phyloP scores from a whole-genome alignment of 2,329 filamentous ascomycete species.

The Elsinoe arachidis region DNA sequence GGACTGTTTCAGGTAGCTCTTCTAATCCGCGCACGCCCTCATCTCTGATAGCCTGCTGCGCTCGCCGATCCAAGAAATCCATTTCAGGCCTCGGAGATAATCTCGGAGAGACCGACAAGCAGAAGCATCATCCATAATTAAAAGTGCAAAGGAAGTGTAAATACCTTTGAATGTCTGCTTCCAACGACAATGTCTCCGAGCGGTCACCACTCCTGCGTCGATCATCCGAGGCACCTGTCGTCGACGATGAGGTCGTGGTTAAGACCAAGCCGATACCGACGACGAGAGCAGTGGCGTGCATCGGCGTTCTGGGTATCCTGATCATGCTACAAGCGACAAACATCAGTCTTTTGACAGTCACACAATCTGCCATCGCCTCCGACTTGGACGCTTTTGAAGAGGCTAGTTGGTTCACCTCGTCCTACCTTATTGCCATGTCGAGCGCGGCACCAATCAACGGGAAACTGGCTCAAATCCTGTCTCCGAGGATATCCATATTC shows the following conservation, averaged over 20 bases:
- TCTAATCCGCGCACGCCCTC: not conserved
- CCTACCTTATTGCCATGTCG: constrained; percentile 58
- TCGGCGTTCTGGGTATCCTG: constrained; percentile 22
- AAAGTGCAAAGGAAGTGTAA: no score
- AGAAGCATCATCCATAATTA: no score
- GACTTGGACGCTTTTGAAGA: constrained; percentile 66
- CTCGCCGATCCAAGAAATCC: no score
- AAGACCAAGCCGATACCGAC: constrained; percentile 12
- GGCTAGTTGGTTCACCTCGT: constrained; percentile 72
- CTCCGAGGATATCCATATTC: constrained; percentile 57
- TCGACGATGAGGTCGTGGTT: constrained; percentile 5
- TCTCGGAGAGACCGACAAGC: no score
- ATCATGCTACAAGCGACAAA: constrained; percentile 49
- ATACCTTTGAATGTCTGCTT: not conserved
- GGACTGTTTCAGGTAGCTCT: not conserved
- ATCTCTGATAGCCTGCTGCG: no score
- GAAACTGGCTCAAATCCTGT: constrained; percentile 65
- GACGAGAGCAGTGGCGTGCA: constrained; percentile 12
- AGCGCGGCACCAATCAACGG: constrained; percentile 61
- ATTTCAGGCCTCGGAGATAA: no score
- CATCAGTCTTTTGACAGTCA: constrained; percentile 73
- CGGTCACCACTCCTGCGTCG: constrained; percentile 6
- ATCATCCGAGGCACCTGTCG: not conserved
- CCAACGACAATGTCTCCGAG: constrained; percentile 9
- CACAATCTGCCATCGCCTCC: constrained; percentile 65